Evolutionary conservation across 768 basidiomycete genomes (phyloP), one percentile per base, ranked within the genome.

Genomic region (Boletus huronensis): DNA sequence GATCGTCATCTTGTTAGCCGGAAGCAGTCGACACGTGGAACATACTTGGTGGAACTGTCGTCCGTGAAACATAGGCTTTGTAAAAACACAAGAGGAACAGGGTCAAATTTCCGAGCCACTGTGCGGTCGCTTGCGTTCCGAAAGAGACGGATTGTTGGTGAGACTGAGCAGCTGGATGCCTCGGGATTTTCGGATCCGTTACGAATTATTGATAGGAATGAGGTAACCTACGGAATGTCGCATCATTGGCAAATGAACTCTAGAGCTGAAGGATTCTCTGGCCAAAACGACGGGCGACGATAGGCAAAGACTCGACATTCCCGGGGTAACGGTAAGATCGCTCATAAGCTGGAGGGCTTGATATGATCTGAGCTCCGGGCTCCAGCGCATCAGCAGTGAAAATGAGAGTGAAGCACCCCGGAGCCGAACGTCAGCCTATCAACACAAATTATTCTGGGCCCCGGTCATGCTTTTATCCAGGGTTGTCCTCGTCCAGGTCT

Each of bases 1-100:
- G 25, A 39, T 48, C 51, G 11, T 55, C 28, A 47, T 19, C 17
- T 38, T n/a, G 34, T 48, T 31, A 13, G 11, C 11, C 50, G 40
- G 43, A 48, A 43, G 50, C 16, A 52, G 44, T 51, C 45, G 19
- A 26, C 61, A 54, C 54, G 61, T 63, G 61, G 62, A 41, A 50
- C 52, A 57, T 62, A 42, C 61, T 48, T 35, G 43, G 42, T 39
- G 14, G 44, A 16, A 25, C 36, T 28, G 32, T 25, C 29, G 38
- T 44, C 35, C 48, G 41, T 58, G 59, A 62, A 62, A 64, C 62
- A 31, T 19, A 21, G 5, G 52, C n/a, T 25, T 25, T 23, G 50
- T 35, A 41, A 50, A 44, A 38, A 40, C 49, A 6, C 4, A 14
- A 14, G 13, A 21, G 19, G 43, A 14, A 29, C 41, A 58, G 40